Base-by-base conservation (phyloP, 1,139 yeast species). In the Lodderomyces margitis region DNA sequence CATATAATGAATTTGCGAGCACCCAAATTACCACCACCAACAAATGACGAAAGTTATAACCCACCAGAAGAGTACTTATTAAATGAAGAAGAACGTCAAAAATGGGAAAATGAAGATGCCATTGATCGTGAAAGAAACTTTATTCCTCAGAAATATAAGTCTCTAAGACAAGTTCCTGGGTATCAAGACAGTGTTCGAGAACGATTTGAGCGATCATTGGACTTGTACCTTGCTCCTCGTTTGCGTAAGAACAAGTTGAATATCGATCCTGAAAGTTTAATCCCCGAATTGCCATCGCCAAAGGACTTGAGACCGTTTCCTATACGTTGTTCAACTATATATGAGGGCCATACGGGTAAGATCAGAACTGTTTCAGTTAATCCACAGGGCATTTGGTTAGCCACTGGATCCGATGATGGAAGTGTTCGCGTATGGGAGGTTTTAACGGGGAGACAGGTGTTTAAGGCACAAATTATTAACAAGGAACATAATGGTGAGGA, bases 221-320 rank as follows among this genome's bases (percentile, higher is more conserved):
- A 92, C 67, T 74, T 92, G 54, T 92, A 94, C 60, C 71, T 92
- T 55, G 98, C 98, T 4, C 99, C 99, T 48, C 81, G 99, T 66
- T 92, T 88, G 39, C 88, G 96, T 59, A 88, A 83, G 55, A 85
- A 88, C 62, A 88, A 89, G 66, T 75, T 89, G 56, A 86, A 91
- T 59, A 88, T 94, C 56, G 98, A 94, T 57, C 98, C 98, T 5
- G 98, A 92, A 51, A 86, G 96, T 38, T 78, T 92, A 58, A 83
- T 92, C 52, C 99, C 99, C 10, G 96, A 92, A 55, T 75, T 92
- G 53, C 99, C 98, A 38, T 87, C 96, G 28, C 98, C 98, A 46
- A 84, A 88, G 66, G 98, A 92, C 63, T 75, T 92, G 56, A 80
- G 96, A 62, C 99, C 99, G n/a, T 92, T 94, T 81, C 99, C 99